Percentiles rank a stretch among this genome's conserved stretches.
Conservation (phyloP, 768 basidiomycete genomes). For the Trametes gibbosa region DNA sequence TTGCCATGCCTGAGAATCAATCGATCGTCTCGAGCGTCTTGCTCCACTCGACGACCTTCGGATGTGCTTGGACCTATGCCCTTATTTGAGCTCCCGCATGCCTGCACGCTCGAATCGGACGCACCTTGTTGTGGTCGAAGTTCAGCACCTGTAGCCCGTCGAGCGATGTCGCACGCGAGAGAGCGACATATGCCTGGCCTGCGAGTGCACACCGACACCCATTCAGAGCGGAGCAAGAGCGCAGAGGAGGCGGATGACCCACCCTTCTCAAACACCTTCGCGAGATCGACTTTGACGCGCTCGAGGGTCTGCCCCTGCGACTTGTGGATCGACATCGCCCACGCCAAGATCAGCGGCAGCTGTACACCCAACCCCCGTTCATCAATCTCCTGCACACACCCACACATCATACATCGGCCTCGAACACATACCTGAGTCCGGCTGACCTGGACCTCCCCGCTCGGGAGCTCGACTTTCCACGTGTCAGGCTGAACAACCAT, state of each 20-base stretch:
- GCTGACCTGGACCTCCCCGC: slow-evolving; percentile 77
- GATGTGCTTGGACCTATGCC: slow-evolving; percentile 64
- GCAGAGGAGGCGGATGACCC: slow-evolving; percentile 10
- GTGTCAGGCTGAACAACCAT: slow-evolving; percentile 63
- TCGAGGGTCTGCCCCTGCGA: slow-evolving; percentile 96
- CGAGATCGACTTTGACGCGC: slow-evolving; percentile 91
- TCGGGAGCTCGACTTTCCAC: slow-evolving; percentile 89
- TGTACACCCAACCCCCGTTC: slow-evolving; percentile 27
- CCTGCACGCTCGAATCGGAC: not conserved
- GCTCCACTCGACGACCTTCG: slow-evolving; percentile 72
- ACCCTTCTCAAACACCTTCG: slow-evolving; percentile 92
- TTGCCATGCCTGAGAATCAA: too few relatives aligned
- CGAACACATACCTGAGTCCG: slow-evolving; percentile 64
- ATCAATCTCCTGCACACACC: not conserved
- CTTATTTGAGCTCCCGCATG: not conserved
- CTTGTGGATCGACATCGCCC: slow-evolving; percentile 99
- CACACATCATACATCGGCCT: not conserved
- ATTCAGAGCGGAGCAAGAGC: not conserved
- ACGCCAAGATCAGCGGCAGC: slow-evolving; percentile 86
- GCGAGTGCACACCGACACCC: not conserved
- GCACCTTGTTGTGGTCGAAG: slow-evolving; percentile 73
- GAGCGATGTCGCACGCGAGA: slow-evolving; percentile 84
- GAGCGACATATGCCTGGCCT: slow-evolving; percentile 91
- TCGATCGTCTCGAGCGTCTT: slow-evolving; percentile 56
- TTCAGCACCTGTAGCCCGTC: slow-evolving; percentile 83